Percentiles rank a stretch among this genome's conserved stretches.
Conservation (phyloP, 2,329 filamentous ascomycete species). For the Hawksworthiomyces lignivorus region DNA sequence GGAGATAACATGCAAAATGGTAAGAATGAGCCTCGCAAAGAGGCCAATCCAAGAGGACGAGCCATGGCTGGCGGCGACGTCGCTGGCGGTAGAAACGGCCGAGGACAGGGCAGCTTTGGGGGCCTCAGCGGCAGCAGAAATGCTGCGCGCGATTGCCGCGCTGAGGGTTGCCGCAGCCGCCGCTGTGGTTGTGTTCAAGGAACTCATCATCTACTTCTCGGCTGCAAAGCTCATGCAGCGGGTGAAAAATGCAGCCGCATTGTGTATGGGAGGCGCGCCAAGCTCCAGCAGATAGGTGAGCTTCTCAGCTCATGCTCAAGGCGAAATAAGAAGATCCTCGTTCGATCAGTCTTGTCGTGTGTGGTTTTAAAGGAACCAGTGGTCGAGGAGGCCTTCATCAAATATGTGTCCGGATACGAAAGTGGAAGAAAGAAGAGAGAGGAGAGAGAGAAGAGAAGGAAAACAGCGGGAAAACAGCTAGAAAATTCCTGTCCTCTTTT, state of each 20-base stretch:
- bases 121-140: constrained; percentile 8
- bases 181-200: constrained; percentile 3
- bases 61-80: constrained; percentile 29
- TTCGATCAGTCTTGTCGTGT: too few species aligned
- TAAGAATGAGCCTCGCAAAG: constrained; percentile 47
- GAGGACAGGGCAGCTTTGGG: constrained; percentile 27
- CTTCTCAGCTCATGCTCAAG: too few species aligned
- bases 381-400: background rate
- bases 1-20: constrained; percentile 47
- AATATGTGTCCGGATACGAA: background rate
- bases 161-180: constrained; percentile 12
- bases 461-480: constrained; percentile 1
- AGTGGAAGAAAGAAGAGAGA: background rate
- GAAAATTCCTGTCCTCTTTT: too few species aligned
- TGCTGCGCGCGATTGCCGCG: constrained; percentile 20
- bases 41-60: constrained; percentile 50
- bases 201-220: constrained; percentile 12
- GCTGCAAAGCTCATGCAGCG: constrained; percentile 14
- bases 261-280: constrained; percentile 2
- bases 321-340: too few species aligned
- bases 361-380: too few species aligned
- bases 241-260: constrained; percentile 6
- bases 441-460: background rate
- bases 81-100: constrained; percentile 29
- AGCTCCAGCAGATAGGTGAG: background rate